A percentile compares a stretch with the other conserved stretches of the same genome.
phyloP scores from a whole-genome alignment of 2,329 filamentous ascomycete species.

The Diaporthe longicolla region DNA sequence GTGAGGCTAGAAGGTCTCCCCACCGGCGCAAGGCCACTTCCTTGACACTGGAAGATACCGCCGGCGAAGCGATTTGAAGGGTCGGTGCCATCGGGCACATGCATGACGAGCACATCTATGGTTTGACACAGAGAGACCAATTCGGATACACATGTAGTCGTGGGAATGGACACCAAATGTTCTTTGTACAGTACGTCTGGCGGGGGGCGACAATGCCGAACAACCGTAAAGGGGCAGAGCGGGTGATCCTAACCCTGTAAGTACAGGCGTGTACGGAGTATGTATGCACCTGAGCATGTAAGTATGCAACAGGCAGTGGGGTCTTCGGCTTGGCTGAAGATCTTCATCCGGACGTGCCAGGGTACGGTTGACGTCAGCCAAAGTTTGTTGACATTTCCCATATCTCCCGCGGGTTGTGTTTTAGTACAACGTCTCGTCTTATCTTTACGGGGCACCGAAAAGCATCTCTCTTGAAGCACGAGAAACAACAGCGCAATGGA shows the following conservation, averaged over 20 bases:
- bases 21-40: background rate
- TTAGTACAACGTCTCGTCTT: background rate
- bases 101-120: no score
- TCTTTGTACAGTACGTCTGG: background rate
- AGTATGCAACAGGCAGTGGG: background rate
- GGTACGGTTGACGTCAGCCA: background rate
- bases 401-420: background rate
- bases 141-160: background rate
- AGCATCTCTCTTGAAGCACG: no score
- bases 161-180: background rate
- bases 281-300: no score
- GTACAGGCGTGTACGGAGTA: no score
- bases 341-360: slow-evolving; percentile 13
- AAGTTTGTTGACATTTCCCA: background rate
- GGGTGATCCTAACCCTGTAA: background rate
- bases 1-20: background rate
- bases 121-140: background rate
- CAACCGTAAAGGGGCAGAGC: background rate
- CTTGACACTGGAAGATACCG: background rate
- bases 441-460: background rate
- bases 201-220: background rate
- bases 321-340: slow-evolving; percentile 12
- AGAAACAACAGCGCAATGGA: slow-evolving; percentile 30
- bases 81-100: background rate
- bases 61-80: background rate